A percentile compares a stretch with the other conserved stretches of the same genome.
phyloP scores from a whole-genome alignment of 305 asterid species.

The Stenogyne calaminthoides region DNA sequence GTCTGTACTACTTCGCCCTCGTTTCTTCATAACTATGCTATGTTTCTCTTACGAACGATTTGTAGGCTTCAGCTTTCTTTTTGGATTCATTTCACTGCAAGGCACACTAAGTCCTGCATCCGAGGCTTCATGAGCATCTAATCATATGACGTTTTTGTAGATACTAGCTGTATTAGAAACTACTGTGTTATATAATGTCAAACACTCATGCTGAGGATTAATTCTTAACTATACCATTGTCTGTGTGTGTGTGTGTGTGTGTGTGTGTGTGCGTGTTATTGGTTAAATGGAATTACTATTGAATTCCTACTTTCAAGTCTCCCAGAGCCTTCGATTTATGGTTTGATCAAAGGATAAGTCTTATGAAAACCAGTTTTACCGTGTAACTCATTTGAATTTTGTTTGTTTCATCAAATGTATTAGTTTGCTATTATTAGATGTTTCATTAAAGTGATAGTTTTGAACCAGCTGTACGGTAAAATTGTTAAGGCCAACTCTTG shows the following conservation, averaged over 20 bases:
- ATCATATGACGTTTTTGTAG: neutral
- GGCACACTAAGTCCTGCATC: neutral
- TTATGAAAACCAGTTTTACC: no score
- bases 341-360: neutral
- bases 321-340: neutral
- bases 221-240: neutral
- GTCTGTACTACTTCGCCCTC: constrained; percentile 41
- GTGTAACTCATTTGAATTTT: no score
- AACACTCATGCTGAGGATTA: neutral
- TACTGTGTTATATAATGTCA: neutral
- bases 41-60: neutral
- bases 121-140: constrained; percentile 1
- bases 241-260: no score
- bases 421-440: no score
- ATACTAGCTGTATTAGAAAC: neutral
- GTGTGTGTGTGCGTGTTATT: neutral
- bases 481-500: no score
- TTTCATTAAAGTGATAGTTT: no score
- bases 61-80: neutral
- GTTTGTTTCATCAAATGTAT: no score
- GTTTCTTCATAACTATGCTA: constrained; percentile 11
- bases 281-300: neutral
- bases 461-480: no score
- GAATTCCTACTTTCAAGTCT: neutral
- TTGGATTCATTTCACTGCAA: neutral